Percentiles rank a stretch among this genome's conserved stretches.
These are phyloP conservation scores for Thermomucor indicae-seudaticae DNA, from an alignment of 371 early-diverging fungal species.

Conservation along the genomic window DNA sequence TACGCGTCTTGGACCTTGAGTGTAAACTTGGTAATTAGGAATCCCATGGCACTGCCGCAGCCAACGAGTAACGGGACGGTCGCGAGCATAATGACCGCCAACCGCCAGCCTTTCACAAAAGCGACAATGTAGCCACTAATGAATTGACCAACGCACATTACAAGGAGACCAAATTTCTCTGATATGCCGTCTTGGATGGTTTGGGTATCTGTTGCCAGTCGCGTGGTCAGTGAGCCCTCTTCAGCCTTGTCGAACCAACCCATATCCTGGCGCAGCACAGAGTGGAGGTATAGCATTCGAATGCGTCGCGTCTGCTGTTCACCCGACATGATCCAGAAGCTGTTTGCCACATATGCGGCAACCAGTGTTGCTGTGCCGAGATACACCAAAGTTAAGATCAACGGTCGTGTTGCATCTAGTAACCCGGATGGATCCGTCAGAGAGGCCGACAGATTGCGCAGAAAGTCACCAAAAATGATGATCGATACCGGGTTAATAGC, in stretches of 20 bases:
- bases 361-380: constrained; percentile 24
- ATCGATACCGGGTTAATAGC: constrained; percentile 38
- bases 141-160: constrained; percentile 22
- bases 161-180: constrained; percentile 71
- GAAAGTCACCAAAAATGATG: constrained; percentile 41
- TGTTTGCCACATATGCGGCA: constrained; percentile 19
- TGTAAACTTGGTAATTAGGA: constrained; percentile 42
- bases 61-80: constrained; percentile 51
- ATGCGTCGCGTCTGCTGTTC: constrained; percentile 49
- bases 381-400: constrained; percentile 23
- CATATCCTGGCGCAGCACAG: constrained; percentile 82
- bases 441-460: constrained; percentile 20
- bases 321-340: constrained; percentile 30
- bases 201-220: constrained; percentile 68
- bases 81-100: constrained; percentile 69
- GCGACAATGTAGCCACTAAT: constrained; percentile 60
- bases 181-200: constrained; percentile 77
- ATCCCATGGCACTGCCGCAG: constrained; percentile 55
- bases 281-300: constrained; percentile 60
- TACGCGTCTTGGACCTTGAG: constrained; percentile 42
- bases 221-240: constrained; percentile 60
- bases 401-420: constrained; percentile 23
- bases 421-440: constrained; percentile 16
- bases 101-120: constrained; percentile 76
- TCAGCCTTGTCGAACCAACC: constrained; percentile 78